phyloP scores from a whole-genome alignment of 768 basidiomycete genomes.

The Kwoniella heveanensis region DNA sequence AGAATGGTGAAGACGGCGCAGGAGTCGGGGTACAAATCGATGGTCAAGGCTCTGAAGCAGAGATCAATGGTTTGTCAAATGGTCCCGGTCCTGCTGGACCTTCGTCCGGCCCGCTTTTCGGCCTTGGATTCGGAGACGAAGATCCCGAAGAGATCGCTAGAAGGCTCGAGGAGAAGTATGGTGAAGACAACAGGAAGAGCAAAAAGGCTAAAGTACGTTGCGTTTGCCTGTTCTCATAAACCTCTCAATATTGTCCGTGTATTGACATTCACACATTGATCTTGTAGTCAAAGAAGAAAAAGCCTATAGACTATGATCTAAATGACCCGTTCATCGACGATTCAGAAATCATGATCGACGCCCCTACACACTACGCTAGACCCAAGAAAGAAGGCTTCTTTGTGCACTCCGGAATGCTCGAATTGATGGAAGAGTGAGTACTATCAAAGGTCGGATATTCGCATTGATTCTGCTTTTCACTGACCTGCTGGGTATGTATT shows the following conservation, averaged over 20 bases:
- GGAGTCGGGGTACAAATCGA: not conserved
- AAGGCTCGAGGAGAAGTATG: slow-evolving; percentile 46
- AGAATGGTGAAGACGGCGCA: slow-evolving; percentile 14
- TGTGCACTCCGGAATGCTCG: slow-evolving; percentile 84
- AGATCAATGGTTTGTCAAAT: not conserved
- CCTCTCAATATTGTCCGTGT: not conserved
- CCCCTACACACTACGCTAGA: slow-evolving; percentile 85
- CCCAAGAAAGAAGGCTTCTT: slow-evolving; percentile 83
- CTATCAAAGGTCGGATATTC: too few species aligned
- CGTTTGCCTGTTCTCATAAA: not conserved
- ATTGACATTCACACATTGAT: not conserved
- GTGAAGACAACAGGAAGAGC: slow-evolving; percentile 29
- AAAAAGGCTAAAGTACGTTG: slow-evolving; percentile 33
- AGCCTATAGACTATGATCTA: slow-evolving; percentile 77
- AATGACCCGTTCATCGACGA: slow-evolving; percentile 97
- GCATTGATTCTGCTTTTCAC: not conserved
- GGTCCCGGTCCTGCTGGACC: slow-evolving; percentile 19
- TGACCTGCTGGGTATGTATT: not conserved
- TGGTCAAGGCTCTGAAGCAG: not conserved
- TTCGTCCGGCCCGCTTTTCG: slow-evolving; percentile 13
- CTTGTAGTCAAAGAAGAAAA: slow-evolving; percentile 30
- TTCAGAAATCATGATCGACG: slow-evolving; percentile 85
- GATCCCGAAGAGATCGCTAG: slow-evolving; percentile 43
- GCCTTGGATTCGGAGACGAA: slow-evolving; percentile 25
- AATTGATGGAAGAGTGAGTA: slow-evolving; percentile 69